Evolutionary conservation across 2,329 filamentous ascomycete genomes (phyloP), one percentile per base, ranked within the genome.

Genomic region (Cyphellophora europaea): DNA sequence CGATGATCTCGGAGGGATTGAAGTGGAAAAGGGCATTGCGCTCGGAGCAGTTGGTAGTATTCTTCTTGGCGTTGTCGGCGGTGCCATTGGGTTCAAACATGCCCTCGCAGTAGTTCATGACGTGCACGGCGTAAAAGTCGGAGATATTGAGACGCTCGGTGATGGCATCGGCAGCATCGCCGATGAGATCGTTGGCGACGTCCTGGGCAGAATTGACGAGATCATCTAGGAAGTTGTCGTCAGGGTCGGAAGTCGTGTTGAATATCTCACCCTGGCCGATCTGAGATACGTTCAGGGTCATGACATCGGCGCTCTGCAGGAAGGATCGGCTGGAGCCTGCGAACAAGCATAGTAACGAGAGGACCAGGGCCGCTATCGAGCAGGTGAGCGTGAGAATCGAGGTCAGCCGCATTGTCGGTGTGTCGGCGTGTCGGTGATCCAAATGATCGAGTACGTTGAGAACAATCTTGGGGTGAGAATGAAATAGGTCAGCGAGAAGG

Each of bases 81-180:
- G 55, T 56, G 0, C 41, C 35, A 31, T 65, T 41, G 2, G 56
- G 51, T 6, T 44, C 41, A 32, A 60, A 61, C 17, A 45, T 53
- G 13, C 67, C 66, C 41, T 66, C 63, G 57, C 77, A 80, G 57
- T 71, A 73, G 52, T 72, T 65, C 56, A 78, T 67, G 36, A 79
- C 49, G 52, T 80, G 73, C 11, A 70, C 62, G 13, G 65, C 69
- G 58, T 79, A 79, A 55, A 72, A 80, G 53, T 78, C 69, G 27
- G 72, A 62, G 21, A 78, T 60, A 23, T 72, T 69, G 11, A 77
- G 55, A 12, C 61, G 53, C 30, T 62, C 52, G 13, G 67, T 63
- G 16, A 72, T 51, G 33, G 58, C 56, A 30, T 53, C 52, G 19
- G 50, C 53, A 10, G 53, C 44, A 31, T 59, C 55, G 48, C 54